phyloP scores from a whole-genome alignment of 371 early-diverging fungal genomes.

The Mortierella sp. region DNA sequence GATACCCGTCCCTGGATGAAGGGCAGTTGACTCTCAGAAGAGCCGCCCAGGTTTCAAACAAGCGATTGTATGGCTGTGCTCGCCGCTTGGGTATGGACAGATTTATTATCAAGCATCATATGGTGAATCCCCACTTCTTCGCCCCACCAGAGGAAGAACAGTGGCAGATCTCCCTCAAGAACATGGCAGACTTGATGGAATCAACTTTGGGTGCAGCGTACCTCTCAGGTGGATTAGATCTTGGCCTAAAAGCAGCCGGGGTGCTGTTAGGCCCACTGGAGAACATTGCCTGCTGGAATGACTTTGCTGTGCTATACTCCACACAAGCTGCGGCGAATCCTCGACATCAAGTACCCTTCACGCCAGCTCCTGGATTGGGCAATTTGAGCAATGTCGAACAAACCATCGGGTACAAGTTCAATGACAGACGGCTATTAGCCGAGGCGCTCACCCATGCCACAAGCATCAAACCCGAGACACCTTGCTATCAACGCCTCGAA shows the following conservation, averaged over 20 bases:
- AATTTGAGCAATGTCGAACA: constrained; percentile 55
- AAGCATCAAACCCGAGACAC: constrained; percentile 48
- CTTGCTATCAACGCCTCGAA: constrained; percentile 88
- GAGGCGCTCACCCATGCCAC: constrained; percentile 86
- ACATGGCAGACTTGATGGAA: constrained; percentile 90
- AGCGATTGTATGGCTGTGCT: constrained; percentile 67
- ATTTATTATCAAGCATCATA: constrained; percentile 62
- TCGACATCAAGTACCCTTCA: neutral
- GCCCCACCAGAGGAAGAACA: neutral
- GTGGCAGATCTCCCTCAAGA: constrained; percentile 74
- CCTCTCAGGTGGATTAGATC: constrained; percentile 66
- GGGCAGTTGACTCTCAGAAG: constrained; percentile 74
- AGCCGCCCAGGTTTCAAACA: constrained; percentile 74
- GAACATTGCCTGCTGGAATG: constrained; percentile 60
- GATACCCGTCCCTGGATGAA: constrained; percentile 78
- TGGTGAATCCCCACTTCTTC: constrained; percentile 15
- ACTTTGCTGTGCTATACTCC: constrained; percentile 42
- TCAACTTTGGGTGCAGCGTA: constrained; percentile 87
- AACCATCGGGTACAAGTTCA: constrained; percentile 73
- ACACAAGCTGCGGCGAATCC: neutral
- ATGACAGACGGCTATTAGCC: constrained; percentile 61
- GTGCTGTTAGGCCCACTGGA: constrained; percentile 66
- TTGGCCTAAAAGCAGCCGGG: constrained; percentile 70
- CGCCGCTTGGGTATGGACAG: constrained; percentile 49
- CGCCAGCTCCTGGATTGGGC: constrained; percentile 4